Evolutionary conservation across 139 green algal genomes (phyloP).

Genomic region (Desmodesmus armatus): DNA sequence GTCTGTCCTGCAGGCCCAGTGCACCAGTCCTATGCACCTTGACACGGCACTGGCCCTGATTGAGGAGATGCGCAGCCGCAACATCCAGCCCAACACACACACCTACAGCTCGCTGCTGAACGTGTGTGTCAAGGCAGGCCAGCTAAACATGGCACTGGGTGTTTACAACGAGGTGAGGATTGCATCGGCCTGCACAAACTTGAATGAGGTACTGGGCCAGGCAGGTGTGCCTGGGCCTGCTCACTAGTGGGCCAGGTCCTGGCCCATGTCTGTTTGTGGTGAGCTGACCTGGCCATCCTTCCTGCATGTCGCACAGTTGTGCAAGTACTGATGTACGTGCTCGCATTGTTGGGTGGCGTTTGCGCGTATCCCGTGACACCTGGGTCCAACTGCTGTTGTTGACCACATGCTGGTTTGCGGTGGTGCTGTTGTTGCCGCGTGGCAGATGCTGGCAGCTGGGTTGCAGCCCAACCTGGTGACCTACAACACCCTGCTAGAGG

Average conservation of each 20-base stretch:
- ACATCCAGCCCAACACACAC: conserved; percentile 73
- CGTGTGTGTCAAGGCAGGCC: conserved; percentile 44
- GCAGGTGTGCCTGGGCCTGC: too few relatives aligned
- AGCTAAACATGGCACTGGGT: conserved; percentile 57
- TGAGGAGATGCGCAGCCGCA: conserved; percentile 68
- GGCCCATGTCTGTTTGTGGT: too few relatives aligned
- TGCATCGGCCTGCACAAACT: neutral
- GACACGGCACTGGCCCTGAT: conserved; percentile 64
- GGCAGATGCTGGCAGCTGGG: conserved; percentile 59
- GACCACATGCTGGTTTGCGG: neutral
- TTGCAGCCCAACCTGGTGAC: conserved; percentile 67
- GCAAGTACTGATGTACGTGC: too few relatives aligned
- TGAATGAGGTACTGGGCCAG: too few relatives aligned
- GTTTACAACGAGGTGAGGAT: conserved; percentile 66
- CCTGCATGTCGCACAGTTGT: too few relatives aligned
- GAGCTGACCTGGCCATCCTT: too few relatives aligned
- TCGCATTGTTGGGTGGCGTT: too few relatives aligned
- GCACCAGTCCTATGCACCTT: conserved; percentile 68
- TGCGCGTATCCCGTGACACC: neutral
- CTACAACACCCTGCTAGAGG: conserved; percentile 57
- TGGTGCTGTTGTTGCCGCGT: neutral
- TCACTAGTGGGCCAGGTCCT: too few relatives aligned
- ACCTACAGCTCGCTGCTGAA: conserved; percentile 68
- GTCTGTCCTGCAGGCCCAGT: conserved; percentile 55
- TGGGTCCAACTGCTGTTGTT: neutral